Evolutionary conservation across 192 early-diverging fungal genomes (phyloP).

Genomic region (Geranomyces variabilis): DNA sequence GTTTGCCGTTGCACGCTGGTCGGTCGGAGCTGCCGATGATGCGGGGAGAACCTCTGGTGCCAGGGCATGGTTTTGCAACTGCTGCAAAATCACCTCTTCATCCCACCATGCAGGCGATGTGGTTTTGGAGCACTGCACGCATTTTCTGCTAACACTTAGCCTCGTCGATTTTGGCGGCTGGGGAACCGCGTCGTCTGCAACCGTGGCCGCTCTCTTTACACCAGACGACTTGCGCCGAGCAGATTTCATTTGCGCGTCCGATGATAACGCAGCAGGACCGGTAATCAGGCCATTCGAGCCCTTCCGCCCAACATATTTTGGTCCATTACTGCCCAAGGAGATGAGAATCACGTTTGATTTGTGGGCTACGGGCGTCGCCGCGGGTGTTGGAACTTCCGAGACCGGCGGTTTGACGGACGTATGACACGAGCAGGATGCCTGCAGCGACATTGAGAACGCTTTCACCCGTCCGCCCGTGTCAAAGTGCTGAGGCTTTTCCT

Average conservation of each 20-base stretch:
- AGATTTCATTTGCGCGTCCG: background rate
- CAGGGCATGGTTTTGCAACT: background rate
- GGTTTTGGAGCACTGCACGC: conserved; percentile 13
- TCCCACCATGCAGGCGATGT: conserved; percentile 32
- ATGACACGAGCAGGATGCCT: conserved; percentile 30
- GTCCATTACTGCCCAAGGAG: conserved; percentile 4
- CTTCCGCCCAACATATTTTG: conserved; percentile 4
- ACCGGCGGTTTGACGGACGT: conserved; percentile 8
- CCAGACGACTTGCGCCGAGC: background rate
- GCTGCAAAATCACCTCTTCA: background rate
- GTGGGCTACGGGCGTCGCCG: background rate
- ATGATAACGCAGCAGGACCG: background rate
- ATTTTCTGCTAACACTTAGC: conserved; percentile 4
- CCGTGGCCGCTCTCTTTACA: background rate
- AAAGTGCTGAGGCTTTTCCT: conserved; percentile 16
- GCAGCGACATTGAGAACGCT: conserved; percentile 29
- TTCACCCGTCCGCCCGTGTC: conserved; percentile 26
- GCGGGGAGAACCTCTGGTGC: background rate
- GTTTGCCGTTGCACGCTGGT: no score
- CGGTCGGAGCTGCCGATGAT: background rate
- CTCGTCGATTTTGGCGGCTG: background rate
- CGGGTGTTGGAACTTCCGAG: background rate
- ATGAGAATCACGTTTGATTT: conserved; percentile 13
- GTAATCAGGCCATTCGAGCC: background rate
- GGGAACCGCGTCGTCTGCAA: no score